Conservation (phyloP, 352 stramenopile species). For the Pythium monospermum region DNA sequence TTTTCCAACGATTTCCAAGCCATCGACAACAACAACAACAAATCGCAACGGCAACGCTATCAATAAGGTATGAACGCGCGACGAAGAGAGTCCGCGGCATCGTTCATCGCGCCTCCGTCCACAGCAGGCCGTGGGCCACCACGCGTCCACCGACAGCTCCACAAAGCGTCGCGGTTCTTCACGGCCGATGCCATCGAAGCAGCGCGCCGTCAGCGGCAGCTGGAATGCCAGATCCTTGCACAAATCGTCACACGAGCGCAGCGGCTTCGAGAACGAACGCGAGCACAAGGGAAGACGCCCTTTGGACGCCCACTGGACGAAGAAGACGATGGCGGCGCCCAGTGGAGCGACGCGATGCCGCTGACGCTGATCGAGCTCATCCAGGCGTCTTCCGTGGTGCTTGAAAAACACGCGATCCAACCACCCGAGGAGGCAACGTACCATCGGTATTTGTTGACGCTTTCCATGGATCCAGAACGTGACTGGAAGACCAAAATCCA, state of each 20-base stretch:
- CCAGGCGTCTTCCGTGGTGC: slow-evolving; percentile 45
- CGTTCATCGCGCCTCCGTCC: not conserved
- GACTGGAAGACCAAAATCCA: slow-evolving; percentile 58
- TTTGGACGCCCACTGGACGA: not conserved
- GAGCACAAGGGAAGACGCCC: slow-evolving; percentile 1
- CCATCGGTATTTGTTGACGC: slow-evolving; percentile 46
- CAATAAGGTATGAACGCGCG: not conserved
- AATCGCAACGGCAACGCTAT: slow-evolving; percentile 14
- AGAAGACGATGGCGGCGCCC: not conserved
- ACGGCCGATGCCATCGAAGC: not conserved
- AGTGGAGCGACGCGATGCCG: not conserved
- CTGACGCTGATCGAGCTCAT: slow-evolving; percentile 64
- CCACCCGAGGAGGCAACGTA: slow-evolving; percentile 44
- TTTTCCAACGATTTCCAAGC: no score
- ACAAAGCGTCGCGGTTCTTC: not conserved
- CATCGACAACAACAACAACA: no score
- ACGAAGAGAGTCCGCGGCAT: not conserved
- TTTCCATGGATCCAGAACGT: slow-evolving; percentile 48
- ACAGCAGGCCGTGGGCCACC: not conserved
- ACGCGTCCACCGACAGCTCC: not conserved
- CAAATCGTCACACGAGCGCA: slow-evolving; percentile 43
- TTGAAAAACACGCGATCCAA: slow-evolving; percentile 39
- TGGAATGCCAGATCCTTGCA: slow-evolving; percentile 28
- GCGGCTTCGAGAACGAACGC: slow-evolving; percentile 8
- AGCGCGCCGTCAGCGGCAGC: slow-evolving; percentile 13